A percentile compares a stretch with the other conserved stretches of the same genome.
Evolutionary conservation across 2,329 filamentous ascomycete species (phyloP).

Genomic region (Tolypocladium album): DNA sequence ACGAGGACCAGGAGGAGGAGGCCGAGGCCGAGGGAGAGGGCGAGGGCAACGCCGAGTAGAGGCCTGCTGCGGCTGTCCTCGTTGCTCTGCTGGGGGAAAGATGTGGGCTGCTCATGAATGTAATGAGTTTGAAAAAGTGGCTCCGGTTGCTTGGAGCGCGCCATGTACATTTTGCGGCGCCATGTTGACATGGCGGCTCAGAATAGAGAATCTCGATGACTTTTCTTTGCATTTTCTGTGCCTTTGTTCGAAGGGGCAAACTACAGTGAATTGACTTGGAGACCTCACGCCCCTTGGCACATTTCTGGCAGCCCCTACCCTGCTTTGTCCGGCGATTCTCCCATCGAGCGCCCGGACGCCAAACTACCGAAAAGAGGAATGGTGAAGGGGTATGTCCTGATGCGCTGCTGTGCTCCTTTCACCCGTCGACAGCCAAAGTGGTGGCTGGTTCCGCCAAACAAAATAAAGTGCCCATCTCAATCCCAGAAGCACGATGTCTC

Average conservation of each 20-base stretch:
- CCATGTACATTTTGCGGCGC: not conserved
- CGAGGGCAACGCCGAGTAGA: slow-evolving; percentile 18
- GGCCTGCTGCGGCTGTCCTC: not conserved
- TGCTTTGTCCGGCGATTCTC: not conserved
- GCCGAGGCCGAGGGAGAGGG: slow-evolving; percentile 37
- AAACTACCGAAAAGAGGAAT: too few species aligned
- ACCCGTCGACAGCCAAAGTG: too few species aligned
- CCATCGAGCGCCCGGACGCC: not conserved
- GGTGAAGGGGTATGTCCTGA: too few species aligned
- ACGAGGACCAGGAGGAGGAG: slow-evolving; percentile 58
- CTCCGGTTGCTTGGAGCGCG: not conserved
- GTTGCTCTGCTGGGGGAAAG: not conserved
- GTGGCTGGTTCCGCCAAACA: too few species aligned
- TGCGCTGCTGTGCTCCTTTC: too few species aligned
- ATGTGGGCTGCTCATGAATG: not conserved
- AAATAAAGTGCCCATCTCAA: too few species aligned
- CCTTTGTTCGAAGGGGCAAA: not conserved
- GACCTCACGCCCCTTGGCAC: not conserved
- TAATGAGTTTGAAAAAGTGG: not conserved
- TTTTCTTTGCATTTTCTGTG: not conserved
- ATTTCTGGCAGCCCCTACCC: not conserved
- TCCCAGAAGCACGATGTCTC: too few species aligned
- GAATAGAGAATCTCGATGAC: not conserved
- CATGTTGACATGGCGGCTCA: not conserved
- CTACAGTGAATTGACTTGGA: not conserved